phyloP scores from a whole-genome alignment of 73 alveolate genomes.

The Symbiodinium natans region DNA sequence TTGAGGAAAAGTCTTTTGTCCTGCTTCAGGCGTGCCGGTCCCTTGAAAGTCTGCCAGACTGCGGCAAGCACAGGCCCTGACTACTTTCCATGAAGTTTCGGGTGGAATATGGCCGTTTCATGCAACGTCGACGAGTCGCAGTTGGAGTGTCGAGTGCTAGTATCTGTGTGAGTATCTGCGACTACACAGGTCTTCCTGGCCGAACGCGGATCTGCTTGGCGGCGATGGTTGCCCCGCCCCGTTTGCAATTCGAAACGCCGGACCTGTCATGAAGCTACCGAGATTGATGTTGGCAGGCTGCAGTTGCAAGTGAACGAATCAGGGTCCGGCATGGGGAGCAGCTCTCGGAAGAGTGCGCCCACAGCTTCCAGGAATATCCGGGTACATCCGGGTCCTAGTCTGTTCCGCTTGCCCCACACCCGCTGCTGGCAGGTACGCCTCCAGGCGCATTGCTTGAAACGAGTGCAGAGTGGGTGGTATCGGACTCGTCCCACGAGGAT shows the following conservation, averaged over 20 bases:
- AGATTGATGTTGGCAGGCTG: too few relatives aligned
- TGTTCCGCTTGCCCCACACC: not conserved
- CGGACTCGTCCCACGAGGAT: too few relatives aligned
- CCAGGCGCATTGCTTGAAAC: too few relatives aligned
- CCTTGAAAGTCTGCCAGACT: not conserved
- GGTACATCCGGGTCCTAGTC: not conserved
- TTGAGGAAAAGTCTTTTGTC: too few relatives aligned
- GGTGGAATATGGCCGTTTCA: too few relatives aligned
- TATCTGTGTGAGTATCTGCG: too few relatives aligned
- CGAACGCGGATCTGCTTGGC: not conserved
- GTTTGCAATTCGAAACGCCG: too few relatives aligned
- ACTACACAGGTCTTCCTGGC: constrained; percentile 4
- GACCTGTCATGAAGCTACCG: too few relatives aligned
- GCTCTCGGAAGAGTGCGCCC: constrained; percentile 83
- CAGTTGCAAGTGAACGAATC: not conserved
- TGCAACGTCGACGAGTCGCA: too few relatives aligned
- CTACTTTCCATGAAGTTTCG: not conserved
- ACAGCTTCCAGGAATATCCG: too few relatives aligned
- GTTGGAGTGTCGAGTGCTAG: too few relatives aligned
- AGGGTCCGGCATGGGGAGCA: constrained; percentile 62
- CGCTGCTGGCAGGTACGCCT: not conserved
- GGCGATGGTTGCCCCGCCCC: not conserved
- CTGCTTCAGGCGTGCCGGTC: not conserved
- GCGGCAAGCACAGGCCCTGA: not conserved
- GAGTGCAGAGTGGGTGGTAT: too few relatives aligned